A percentile compares a stretch with the other conserved stretches of the same genome.
These are phyloP conservation scores for Malania oleifera DNA, from an alignment of 164 flowering plant genomes.

Conservation along the genomic window DNA sequence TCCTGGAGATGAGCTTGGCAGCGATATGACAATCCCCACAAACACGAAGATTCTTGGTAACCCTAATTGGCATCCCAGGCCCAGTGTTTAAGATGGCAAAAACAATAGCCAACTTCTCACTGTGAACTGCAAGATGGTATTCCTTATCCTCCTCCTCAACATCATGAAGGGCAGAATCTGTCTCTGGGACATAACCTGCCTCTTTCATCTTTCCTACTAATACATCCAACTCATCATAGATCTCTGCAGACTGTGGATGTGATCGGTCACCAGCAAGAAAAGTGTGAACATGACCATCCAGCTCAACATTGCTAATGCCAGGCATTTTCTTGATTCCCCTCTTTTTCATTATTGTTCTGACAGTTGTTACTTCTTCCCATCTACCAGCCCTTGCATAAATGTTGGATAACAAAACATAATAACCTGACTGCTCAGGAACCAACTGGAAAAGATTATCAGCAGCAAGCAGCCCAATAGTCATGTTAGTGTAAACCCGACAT, in stretches of 20 bases:
- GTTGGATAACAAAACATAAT: constrained; percentile 35
- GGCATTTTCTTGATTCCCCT: constrained; percentile 31
- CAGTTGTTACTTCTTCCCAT: constrained; percentile 29
- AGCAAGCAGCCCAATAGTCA: constrained; percentile 29
- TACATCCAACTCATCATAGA: constrained; percentile 30
- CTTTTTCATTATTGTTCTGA: constrained; percentile 27
- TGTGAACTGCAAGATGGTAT: constrained; percentile 33
- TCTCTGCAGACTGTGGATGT: constrained; percentile 26
- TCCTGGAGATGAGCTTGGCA: constrained; percentile 32
- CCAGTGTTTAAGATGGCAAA: constrained; percentile 30
- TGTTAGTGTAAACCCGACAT: constrained; percentile 29
- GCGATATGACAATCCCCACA: constrained; percentile 44
- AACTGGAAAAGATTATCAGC: constrained; percentile 34
- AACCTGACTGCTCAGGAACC: constrained; percentile 35
- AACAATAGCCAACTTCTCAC: constrained; percentile 38
- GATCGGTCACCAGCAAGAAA: constrained; percentile 34
- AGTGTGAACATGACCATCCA: constrained; percentile 20
- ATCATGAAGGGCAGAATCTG: constrained; percentile 35
- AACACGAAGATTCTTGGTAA: constrained; percentile 38
- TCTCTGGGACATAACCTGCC: constrained; percentile 37
- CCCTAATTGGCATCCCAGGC: constrained; percentile 27
- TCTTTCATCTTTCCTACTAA: constrained; percentile 36
- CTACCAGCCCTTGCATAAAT: constrained; percentile 40
- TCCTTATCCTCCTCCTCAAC: constrained; percentile 50
- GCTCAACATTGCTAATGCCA: constrained; percentile 36